phyloP scores from a whole-genome alignment of 768 basidiomycete species.

The Cystobasidium ongulense region DNA sequence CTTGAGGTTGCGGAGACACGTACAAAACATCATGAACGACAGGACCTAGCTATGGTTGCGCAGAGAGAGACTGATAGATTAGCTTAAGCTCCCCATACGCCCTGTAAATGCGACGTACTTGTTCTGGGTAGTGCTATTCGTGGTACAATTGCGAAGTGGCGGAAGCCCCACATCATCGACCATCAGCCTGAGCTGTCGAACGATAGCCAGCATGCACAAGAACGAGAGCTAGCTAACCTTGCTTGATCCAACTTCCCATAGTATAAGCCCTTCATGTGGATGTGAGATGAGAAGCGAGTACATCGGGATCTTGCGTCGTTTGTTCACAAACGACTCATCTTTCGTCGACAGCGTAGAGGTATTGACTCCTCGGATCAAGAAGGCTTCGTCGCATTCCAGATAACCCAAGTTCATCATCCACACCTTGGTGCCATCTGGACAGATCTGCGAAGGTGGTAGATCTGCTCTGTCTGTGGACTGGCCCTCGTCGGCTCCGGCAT shows the following conservation, averaged over 20 bases:
- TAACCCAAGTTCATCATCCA: conserved; percentile 23
- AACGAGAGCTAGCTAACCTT: neutral
- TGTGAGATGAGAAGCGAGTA: conserved; percentile 22
- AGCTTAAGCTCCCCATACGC: neutral
- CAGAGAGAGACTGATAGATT: neutral
- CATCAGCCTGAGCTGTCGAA: neutral
- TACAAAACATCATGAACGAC: neutral
- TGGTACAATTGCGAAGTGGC: neutral
- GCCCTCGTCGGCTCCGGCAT: neutral
- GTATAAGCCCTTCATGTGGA: conserved; percentile 23
- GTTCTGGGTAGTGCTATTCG: neutral
- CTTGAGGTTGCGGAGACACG: too few relatives aligned
- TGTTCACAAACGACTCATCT: conserved; percentile 9
- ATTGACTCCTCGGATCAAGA: conserved; percentile 30
- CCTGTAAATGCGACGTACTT: neutral
- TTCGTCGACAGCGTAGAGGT: conserved; percentile 7
- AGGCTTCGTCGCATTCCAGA: conserved; percentile 28
- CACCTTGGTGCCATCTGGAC: conserved; percentile 30
- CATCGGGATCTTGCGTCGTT: conserved; percentile 21
- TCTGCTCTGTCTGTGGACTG: neutral
- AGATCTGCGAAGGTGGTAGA: neutral
- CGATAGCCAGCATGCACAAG: too few relatives aligned
- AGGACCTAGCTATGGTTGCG: neutral
- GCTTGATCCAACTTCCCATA: conserved; percentile 24
- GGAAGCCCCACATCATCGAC: neutral